Base-by-base conservation (phyloP, 108 stramenopile genomes). In the Skeletonema costatum region DNA sequence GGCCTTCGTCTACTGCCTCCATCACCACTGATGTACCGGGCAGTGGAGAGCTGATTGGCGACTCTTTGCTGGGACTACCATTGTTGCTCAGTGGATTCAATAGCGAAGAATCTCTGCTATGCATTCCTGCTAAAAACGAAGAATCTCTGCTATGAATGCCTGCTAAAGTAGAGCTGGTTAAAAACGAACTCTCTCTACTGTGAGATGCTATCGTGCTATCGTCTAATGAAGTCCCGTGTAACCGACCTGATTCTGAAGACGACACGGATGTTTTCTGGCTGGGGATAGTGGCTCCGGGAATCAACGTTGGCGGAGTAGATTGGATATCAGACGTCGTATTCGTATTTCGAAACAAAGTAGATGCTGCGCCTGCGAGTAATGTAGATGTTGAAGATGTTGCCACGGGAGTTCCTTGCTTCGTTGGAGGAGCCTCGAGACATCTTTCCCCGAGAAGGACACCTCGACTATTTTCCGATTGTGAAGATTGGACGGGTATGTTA, bases 61-160 rank as follows among this genome's bases (percentile, higher is more conserved):
- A 56, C 25, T 9, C 25, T 29, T 56, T 56, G 53, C 0, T 56
- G 25, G 53, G 53, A 25, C 53, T 56, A 21, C 53, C 9, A n/a
- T 16, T 50, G 17, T 29, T 32, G 50, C 13, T 46, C 68, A 53
- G 31, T 21, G 30, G 11, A 30, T 69, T 19, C 32, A 53, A 69
- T 25, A 56, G 50, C 41, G 32, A 63, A 11, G 46, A 41, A 75
- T 59, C 33, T 25, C 71, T 65, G 42, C 62, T 75, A 11, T 41
- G 42, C 36, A 61, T 51, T 19, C 59, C 60, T 33, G 19, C 60
- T 60, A 60, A 68, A 2, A 71, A 29, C n/a, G 80, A 81, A 35
- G 74, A 74, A 32, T 81, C 80, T 71, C 80, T 64, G 56, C 74
- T 81, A 66, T 80, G 73, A 48, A 73, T 21, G 36, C 36, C 70